phyloP scores from a whole-genome alignment of 805 yeast species.

The Ogataea siamensis region DNA sequence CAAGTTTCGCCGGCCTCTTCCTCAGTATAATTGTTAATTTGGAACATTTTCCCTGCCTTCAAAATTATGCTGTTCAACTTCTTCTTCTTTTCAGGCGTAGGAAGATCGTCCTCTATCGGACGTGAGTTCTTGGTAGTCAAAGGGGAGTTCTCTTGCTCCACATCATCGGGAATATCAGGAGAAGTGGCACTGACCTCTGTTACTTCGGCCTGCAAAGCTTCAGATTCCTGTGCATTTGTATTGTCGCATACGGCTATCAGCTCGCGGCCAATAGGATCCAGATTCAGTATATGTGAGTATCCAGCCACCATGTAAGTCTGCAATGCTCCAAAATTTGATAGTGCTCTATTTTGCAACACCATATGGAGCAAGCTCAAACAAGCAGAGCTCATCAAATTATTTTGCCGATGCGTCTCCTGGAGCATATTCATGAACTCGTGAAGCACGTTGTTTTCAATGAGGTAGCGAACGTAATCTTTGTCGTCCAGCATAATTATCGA shows the following conservation, averaged over 20 bases:
- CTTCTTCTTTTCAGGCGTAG: constrained; percentile 23
- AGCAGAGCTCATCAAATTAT: constrained; percentile 72
- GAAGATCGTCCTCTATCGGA: constrained; percentile 10
- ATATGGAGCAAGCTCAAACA: constrained; percentile 55
- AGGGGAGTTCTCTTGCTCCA: constrained; percentile 7
- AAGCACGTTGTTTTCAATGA: constrained; percentile 57
- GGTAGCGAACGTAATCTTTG: constrained; percentile 52
- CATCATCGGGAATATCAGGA: constrained; percentile 19
- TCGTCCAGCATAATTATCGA: constrained; percentile 62
- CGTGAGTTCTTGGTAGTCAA: constrained; percentile 14
- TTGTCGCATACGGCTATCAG: constrained; percentile 9
- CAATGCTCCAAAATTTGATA: constrained; percentile 22
- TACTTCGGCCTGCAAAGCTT: constrained; percentile 15
- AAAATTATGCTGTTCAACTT: constrained; percentile 20
- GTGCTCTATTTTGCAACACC: constrained; percentile 21
- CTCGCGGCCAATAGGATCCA: constrained; percentile 25
- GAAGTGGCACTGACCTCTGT: constrained; percentile 23
- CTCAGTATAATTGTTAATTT: constrained; percentile 11
- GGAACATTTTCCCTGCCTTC: constrained; percentile 21
- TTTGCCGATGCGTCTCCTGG: constrained; percentile 43
- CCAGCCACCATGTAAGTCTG: constrained; percentile 22
- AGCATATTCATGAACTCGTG: constrained; percentile 47
- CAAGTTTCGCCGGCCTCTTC: constrained; percentile 6
- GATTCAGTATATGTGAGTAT: constrained; percentile 16
- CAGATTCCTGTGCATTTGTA: constrained; percentile 4